A percentile compares a stretch with the other conserved stretches of the same genome.
Evolutionary conservation across 1,284 basidiomycete genomes (phyloP).

Genomic region (Microbotryomycetes sp.): DNA sequence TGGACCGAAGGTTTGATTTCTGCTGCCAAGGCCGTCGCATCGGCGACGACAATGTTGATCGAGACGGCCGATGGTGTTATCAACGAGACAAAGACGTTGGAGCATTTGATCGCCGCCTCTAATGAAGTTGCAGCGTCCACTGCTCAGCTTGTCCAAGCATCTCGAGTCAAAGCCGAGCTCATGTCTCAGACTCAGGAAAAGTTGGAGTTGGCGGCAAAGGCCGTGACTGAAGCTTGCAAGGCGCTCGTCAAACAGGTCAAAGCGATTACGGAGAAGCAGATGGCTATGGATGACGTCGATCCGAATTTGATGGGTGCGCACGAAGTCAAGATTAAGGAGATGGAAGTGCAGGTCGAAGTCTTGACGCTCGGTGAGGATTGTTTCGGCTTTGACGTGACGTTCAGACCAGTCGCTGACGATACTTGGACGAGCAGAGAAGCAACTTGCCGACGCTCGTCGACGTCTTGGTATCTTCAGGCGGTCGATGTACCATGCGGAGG

Average conservation of each 20-base stretch:
- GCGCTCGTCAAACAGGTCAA: constrained; percentile 96
- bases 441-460: constrained; percentile 62
- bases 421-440: constrained; percentile 11
- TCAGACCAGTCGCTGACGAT: background rate
- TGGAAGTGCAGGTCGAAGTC: constrained; percentile 99
- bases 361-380: constrained; percentile 58
- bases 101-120: constrained; percentile 97
- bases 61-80: constrained; percentile 97
- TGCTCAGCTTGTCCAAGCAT: constrained; percentile 95
- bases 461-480: constrained; percentile 81
- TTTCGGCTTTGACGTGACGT: background rate
- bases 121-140: constrained; percentile 97
- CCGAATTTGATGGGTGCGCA: constrained; percentile 86
- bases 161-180: constrained; percentile 93
- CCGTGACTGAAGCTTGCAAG: constrained; percentile 97
- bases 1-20: constrained; percentile 99
- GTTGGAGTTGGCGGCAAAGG: constrained; percentile 92
- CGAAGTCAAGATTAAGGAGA: constrained; percentile 92
- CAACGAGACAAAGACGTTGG: constrained; percentile 79
- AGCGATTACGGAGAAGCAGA: constrained; percentile 77
- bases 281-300: constrained; percentile 62
- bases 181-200: constrained; percentile 98
- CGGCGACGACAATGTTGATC: constrained; percentile 93
- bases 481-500: constrained; percentile 56
- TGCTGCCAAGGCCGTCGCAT: constrained; percentile 94